Evolutionary conservation across 805 yeast genomes (phyloP).

Genomic region (Sugiyamaella floridensis): DNA sequence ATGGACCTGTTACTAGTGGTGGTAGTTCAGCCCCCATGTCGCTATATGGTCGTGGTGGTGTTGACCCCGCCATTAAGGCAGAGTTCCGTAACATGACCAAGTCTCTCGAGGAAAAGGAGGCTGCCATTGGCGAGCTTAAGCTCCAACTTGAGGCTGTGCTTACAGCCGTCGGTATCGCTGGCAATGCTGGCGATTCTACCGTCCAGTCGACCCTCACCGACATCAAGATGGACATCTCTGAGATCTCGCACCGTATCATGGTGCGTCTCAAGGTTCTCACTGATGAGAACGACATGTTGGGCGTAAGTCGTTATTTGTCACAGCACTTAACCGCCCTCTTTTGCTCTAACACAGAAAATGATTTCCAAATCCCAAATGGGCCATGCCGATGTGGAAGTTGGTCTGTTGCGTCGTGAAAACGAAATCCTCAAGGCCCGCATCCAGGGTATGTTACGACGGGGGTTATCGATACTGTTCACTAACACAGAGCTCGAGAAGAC

Average conservation of each 20-base stretch:
- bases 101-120: conserved; percentile 40
- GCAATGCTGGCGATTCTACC: conserved; percentile 7
- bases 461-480: too few relatives aligned
- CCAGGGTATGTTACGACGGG: conserved; percentile 14
- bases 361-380: conserved; percentile 70
- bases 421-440: conserved; percentile 35
- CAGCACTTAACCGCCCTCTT: too few relatives aligned
- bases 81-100: conserved; percentile 44
- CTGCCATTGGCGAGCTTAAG: conserved; percentile 57
- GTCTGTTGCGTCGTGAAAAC: conserved; percentile 48
- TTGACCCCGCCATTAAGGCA: conserved; percentile 31
- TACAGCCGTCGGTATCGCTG: conserved; percentile 40
- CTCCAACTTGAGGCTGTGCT: conserved; percentile 54
- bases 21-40: not conserved
- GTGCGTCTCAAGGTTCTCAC: conserved; percentile 53
- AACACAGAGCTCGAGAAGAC: conserved; percentile 2
- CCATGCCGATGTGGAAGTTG: conserved; percentile 62
- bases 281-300: conserved; percentile 63
- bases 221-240: conserved; percentile 55
- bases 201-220: conserved; percentile 6
- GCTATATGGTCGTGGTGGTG: not conserved
- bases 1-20: not conserved
- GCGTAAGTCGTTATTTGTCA: conserved; percentile 13
- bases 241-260: conserved; percentile 65
- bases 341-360: conserved; percentile 39